A percentile compares a stretch with the other conserved stretches of the same genome.
Evolutionary conservation across 495 filamentous ascomycete genomes (phyloP).

Genomic region (Massariosphaeria phaeospora): DNA sequence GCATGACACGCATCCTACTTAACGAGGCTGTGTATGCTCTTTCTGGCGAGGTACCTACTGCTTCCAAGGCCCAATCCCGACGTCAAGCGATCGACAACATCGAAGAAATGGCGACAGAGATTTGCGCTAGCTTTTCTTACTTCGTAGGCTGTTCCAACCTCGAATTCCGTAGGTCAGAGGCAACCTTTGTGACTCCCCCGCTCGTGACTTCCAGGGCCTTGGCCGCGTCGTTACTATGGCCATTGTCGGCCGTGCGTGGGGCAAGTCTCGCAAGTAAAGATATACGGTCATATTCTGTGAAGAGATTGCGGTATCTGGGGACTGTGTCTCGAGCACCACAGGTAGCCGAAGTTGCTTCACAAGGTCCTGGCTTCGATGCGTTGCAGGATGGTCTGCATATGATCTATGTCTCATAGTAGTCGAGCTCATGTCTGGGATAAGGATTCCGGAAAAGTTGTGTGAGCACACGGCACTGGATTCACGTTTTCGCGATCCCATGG

Average conservation of each 20-base stretch:
- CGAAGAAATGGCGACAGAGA: neutral
- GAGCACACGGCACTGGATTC: no score
- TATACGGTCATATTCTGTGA: neutral
- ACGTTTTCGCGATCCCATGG: no score
- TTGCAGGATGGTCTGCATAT: no score
- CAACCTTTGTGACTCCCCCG: no score
- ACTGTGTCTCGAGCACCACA: no score
- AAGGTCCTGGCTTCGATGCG: no score
- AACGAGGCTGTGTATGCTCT: slow-evolving; percentile 1
- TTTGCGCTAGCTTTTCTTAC: neutral
- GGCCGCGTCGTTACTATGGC: slow-evolving; percentile 10
- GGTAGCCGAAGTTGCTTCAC: no score
- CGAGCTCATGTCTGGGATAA: no score
- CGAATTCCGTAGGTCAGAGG: no score
- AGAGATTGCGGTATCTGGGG: slow-evolving; percentile 1
- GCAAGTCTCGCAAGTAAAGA: neutral
- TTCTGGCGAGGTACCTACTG: neutral
- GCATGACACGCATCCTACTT: slow-evolving; percentile 9
- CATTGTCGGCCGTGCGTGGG: slow-evolving; percentile 4
- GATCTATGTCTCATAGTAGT: no score
- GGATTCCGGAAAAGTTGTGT: no score
- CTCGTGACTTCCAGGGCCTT: neutral
- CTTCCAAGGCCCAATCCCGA: neutral
- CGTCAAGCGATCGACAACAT: neutral
- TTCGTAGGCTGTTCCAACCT: neutral